Evolutionary conservation across 306 rosid species (phyloP), one percentile per base, ranked within the genome.

Genomic region (Datisca glomerata): DNA sequence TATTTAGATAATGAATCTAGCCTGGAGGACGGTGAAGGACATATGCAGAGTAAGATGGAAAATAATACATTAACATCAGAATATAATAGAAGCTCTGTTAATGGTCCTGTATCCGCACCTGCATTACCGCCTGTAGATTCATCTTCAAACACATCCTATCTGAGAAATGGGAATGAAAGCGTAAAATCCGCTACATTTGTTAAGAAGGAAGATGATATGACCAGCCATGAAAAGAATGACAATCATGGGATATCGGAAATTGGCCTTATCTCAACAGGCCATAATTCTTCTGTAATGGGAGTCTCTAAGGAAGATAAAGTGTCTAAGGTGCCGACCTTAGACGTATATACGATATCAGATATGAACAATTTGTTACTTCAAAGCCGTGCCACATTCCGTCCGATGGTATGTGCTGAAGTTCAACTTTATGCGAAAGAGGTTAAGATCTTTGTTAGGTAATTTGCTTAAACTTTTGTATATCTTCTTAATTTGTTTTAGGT

Each of bases 361-460:
- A 89, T 80, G 97, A 37, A 74, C 18, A 51, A 63, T 34, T 45
- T 72, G 36, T 63, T 80, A 51, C 53, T 68, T 51, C 72, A 70
- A 55, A 70, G 66, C 43, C 75, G 20, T 49, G 61, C 68, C 22
- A 65, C 81, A 0, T 60, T 49, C 50, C 43, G 36, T 34, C 69
- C 86, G 4, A 51, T 70, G 84, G 97, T 89, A 70, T 47, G 78
- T 57, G 15, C 51, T 22, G 35, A 44, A 3, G 23, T 44, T 56
- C 14, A 22, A 21, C 46, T 37, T 47, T 25, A 12, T 18, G 56
- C 41, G 54, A 44, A 31, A 10, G 44, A 25, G 41, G 16, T 34
- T 21, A 13, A 9, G 19, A 2, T 37, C 20, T 37, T 37, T 37
- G 19, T 37, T 16, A 15, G 42, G 13, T 37, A 12, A 37, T 12